Conservation (phyloP, 331 rosid species). For the Malus hybrid region DNA sequence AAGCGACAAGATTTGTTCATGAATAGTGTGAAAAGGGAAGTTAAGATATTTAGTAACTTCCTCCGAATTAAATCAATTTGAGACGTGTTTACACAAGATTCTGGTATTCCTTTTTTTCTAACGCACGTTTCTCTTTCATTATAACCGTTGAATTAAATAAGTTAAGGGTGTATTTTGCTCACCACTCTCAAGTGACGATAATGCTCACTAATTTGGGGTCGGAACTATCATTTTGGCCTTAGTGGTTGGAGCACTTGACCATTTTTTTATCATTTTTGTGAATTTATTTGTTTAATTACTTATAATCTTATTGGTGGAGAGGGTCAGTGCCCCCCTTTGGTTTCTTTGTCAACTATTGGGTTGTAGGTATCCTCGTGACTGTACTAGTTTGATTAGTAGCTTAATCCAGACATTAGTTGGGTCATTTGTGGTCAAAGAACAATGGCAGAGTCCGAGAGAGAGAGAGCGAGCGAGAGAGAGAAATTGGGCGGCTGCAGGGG, state of each 20-base stretch:
- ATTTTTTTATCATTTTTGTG: neutral
- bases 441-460: neutral
- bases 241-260: neutral
- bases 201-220: neutral
- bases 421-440: neutral
- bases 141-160: no score
- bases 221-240: neutral
- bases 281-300: neutral
- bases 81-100: neutral
- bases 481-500: neutral
- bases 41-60: neutral
- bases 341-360: neutral
- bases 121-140: no score
- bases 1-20: slow-evolving; percentile 10
- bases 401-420: neutral
- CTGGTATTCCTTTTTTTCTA: no score
- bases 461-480: neutral
- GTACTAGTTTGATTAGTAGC: neutral
- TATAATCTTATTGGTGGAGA: neutral
- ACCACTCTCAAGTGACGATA: no score
- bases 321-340: neutral
- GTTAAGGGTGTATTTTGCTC: no score
- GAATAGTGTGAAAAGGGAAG: neutral
- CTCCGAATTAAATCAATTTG: neutral
- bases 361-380: neutral